These are phyloP conservation scores for Colletotrichum orchidophilum DNA, from an alignment of 2,329 filamentous ascomycete species.

Conservation along the genomic window DNA sequence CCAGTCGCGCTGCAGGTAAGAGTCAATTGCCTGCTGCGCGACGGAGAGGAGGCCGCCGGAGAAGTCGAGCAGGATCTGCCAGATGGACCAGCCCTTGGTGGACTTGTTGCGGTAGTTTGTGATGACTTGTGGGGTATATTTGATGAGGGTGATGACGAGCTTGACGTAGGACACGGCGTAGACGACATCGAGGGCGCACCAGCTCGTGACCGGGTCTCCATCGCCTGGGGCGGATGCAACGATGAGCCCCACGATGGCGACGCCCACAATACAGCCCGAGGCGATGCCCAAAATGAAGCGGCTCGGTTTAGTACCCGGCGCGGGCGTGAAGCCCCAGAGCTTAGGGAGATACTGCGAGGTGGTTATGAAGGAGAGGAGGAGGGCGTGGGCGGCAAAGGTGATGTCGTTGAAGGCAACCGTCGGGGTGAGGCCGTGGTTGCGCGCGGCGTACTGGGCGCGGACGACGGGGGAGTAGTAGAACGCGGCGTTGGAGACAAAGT, in stretches of 20 bases:
- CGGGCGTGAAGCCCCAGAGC: conserved; percentile 80
- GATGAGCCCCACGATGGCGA: conserved; percentile 60
- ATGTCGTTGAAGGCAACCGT: conserved; percentile 93
- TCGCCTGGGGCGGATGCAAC: conserved; percentile 51
- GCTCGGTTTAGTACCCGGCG: conserved; percentile 63
- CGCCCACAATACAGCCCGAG: conserved; percentile 71
- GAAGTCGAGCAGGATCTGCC: conserved; percentile 85
- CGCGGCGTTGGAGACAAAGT: conserved; percentile 76
- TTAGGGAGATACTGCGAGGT: conserved; percentile 81
- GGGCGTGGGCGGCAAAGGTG: conserved; percentile 84
- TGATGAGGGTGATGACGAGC: conserved; percentile 85
- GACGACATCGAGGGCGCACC: conserved; percentile 71
- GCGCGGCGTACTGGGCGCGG: conserved; percentile 82
- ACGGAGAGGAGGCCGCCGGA: conserved; percentile 84
- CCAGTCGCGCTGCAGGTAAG: conserved; percentile 86
- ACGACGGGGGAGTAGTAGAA: conserved; percentile 85
- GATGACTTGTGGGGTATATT: conserved; percentile 89
- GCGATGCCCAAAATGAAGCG: conserved; percentile 74
- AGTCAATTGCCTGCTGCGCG: conserved; percentile 84
- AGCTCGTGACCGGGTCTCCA: conserved; percentile 54
- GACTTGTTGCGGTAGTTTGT: conserved; percentile 87
- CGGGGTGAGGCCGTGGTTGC: conserved; percentile 79
- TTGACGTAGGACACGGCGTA: conserved; percentile 88
- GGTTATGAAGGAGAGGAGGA: conserved; percentile 76
- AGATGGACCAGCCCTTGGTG: conserved; percentile 88